Evolutionary conservation across 176 grass and related monocot species (phyloP).

Genomic region (Aegilops umbellulata): DNA sequence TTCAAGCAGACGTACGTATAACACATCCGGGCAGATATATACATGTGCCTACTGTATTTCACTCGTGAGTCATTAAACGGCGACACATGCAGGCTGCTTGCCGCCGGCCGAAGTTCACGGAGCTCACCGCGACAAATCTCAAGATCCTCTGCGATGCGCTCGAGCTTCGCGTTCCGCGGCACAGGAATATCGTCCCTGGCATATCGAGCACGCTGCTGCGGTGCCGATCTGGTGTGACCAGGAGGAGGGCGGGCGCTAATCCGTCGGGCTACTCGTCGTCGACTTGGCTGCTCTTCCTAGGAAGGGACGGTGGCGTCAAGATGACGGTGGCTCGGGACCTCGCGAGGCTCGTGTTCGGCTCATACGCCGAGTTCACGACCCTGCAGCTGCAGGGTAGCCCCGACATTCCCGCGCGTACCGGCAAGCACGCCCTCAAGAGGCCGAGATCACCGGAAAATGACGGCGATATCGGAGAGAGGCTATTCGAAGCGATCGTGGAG

Average conservation of each 20-base stretch:
- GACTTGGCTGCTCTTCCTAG: conserved; percentile 68
- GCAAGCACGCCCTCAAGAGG: conserved; percentile 23
- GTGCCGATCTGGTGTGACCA: conserved; percentile 53
- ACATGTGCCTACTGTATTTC: background rate
- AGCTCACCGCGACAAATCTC: conserved; percentile 67
- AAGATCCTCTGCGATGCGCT: conserved; percentile 54
- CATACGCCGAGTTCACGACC: conserved; percentile 12
- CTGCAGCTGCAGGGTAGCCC: background rate
- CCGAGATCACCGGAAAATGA: background rate
- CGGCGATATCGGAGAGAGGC: background rate
- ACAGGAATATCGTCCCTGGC: conserved; percentile 33
- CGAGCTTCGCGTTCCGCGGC: conserved; percentile 38
- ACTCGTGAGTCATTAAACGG: background rate
- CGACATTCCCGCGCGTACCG: conserved; percentile 3
- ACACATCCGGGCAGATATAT: background rate
- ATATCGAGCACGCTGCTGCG: conserved; percentile 16
- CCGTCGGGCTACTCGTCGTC: conserved; percentile 12
- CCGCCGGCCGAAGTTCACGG: conserved; percentile 47
- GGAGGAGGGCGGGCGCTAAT: background rate
- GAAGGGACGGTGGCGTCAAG: conserved; percentile 44
- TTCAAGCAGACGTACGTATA: background rate
- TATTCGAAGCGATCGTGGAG: background rate
- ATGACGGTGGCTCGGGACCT: conserved; percentile 54
- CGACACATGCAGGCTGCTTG: background rate
- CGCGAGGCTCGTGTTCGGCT: conserved; percentile 68